Conservation (phyloP, 371 early-diverging fungal species). For the Mortierella sp. region DNA sequence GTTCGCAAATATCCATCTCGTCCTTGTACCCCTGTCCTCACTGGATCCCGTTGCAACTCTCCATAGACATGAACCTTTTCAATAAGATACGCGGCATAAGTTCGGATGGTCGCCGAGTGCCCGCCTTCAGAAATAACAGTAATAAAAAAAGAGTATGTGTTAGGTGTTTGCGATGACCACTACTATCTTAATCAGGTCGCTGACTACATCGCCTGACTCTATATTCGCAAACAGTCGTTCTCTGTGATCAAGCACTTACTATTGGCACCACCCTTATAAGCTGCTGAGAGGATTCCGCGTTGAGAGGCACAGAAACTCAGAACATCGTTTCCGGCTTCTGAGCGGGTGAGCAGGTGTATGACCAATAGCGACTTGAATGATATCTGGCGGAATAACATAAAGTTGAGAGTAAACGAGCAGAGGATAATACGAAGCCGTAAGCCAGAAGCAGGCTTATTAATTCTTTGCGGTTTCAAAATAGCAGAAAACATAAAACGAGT, state of each 20-base stretch:
- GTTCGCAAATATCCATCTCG: constrained; percentile 64
- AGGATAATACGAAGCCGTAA: too few relatives aligned
- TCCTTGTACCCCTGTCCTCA: constrained; percentile 62
- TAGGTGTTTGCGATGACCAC: neutral
- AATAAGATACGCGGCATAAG: constrained; percentile 86
- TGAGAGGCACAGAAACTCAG: constrained; percentile 59
- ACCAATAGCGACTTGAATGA: constrained; percentile 90
- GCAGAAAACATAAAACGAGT: neutral
- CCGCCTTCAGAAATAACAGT: constrained; percentile 43
- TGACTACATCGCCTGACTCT: too few relatives aligned
- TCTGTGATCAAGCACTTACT: constrained; percentile 54
- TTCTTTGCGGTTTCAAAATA: neutral
- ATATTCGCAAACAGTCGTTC: neutral
- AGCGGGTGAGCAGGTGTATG: constrained; percentile 86
- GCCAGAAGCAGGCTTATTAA: too few relatives aligned
- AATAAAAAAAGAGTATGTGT: neutral
- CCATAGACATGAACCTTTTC: constrained; percentile 83
- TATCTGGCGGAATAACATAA: constrained; percentile 71
- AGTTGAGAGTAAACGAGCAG: too few relatives aligned
- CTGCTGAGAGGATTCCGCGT: constrained; percentile 50
- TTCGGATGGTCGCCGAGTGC: constrained; percentile 63
- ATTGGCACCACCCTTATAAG: constrained; percentile 68
- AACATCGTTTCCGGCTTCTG: constrained; percentile 80
- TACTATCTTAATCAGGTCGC: neutral
- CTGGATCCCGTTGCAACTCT: constrained; percentile 81